phyloP scores from a whole-genome alignment of 345 rosid genomes.

The Litchi chinensis region DNA sequence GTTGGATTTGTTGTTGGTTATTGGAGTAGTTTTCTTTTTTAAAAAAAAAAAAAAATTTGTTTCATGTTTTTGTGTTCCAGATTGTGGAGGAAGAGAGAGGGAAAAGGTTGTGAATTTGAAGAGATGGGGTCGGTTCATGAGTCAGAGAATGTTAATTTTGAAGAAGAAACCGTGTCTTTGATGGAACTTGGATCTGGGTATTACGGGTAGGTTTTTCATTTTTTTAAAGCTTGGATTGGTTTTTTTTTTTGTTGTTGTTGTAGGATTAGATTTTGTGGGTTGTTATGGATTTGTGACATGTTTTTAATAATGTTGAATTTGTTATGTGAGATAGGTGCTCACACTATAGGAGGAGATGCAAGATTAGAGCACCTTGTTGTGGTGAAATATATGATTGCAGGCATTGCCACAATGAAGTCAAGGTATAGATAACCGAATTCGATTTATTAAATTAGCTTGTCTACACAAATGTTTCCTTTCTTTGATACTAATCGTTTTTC shows the following conservation, averaged over 20 bases:
- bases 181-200: constrained; percentile 57
- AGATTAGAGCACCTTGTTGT: constrained; percentile 86
- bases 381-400: constrained; percentile 81
- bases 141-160: constrained; percentile 16
- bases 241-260: neutral
- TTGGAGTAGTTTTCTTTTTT: neutral
- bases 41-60: too few species aligned
- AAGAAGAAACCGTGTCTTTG: constrained; percentile 14
- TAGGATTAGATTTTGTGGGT: neutral
- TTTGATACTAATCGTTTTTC: neutral
- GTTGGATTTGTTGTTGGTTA: neutral
- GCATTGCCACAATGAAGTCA: constrained; percentile 89
- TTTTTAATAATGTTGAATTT: neutral
- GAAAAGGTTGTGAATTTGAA: constrained; percentile 5
- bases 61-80: constrained; percentile 14
- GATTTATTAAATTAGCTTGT: neutral
- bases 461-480: neutral
- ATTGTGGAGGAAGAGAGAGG: constrained; percentile 12
- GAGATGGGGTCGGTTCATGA: constrained; percentile 14
- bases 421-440: constrained; percentile 39
- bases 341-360: constrained; percentile 84
- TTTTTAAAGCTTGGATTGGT: neutral
- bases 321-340: constrained; percentile 49
- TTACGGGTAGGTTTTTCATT: constrained; percentile 55
- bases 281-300: neutral